These are phyloP conservation scores for Peronospora belbahrii DNA, from an alignment of 352 stramenopile species.

Conservation along the genomic window DNA sequence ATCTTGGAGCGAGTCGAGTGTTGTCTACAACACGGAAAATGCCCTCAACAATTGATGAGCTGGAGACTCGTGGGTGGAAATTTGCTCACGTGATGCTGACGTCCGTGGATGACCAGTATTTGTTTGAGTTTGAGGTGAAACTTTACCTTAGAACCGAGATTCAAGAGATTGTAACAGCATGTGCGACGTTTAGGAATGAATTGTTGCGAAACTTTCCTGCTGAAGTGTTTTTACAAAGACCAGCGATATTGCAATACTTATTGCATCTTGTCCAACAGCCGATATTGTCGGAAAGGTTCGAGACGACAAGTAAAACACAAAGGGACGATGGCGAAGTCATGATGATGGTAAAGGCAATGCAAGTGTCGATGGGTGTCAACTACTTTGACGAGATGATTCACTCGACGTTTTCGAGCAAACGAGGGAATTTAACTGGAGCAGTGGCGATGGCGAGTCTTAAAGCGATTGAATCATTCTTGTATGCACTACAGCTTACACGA, in stretches of 20 bases:
- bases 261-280: constrained; percentile 60
- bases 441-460: constrained; percentile 57
- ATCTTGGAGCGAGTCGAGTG: not conserved
- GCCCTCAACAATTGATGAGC: constrained; percentile 11
- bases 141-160: constrained; percentile 39
- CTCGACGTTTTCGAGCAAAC: constrained; percentile 41
- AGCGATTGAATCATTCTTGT: constrained; percentile 52
- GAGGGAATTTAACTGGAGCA: constrained; percentile 33
- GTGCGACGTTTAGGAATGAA: constrained; percentile 39
- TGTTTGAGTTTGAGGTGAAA: constrained; percentile 81
- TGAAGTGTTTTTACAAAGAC: constrained; percentile 63
- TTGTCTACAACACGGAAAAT: not conserved
- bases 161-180: constrained; percentile 44
- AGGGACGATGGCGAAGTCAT: not conserved
- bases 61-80: constrained; percentile 42
- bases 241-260: constrained; percentile 46
- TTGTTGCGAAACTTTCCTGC: constrained; percentile 60
- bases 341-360: constrained; percentile 21
- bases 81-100: constrained; percentile 48
- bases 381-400: constrained; percentile 61
- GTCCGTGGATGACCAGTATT: constrained; percentile 52
- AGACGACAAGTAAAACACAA: not conserved
- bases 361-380: constrained; percentile 43
- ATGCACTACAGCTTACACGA: constrained; percentile 29
- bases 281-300: constrained; percentile 27